These are phyloP conservation scores for Voacanga thouarsii DNA, from an alignment of 257 asterid species.

Conservation along the genomic window DNA sequence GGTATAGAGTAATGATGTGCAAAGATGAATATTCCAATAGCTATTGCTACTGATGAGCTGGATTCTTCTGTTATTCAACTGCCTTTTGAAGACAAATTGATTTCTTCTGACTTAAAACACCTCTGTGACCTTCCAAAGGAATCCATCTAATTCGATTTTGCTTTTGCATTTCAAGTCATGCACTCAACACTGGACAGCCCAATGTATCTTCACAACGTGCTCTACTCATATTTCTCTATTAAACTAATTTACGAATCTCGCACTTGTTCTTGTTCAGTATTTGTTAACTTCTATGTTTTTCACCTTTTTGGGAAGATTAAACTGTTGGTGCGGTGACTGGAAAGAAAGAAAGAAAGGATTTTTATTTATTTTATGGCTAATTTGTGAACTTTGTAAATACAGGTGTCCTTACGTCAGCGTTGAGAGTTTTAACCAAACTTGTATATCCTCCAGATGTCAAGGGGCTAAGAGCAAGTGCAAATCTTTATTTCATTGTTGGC, in stretches of 20 bases:
- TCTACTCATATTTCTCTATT: not conserved
- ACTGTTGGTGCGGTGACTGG: not conserved
- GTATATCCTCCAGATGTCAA: constrained; percentile 72
- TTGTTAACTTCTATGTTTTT: not conserved
- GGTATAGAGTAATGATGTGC: not conserved
- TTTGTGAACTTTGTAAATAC: constrained; percentile 20
- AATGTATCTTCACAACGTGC: not conserved
- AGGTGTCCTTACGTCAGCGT: constrained; percentile 85
- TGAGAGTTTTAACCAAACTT: constrained; percentile 75
- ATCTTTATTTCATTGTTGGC: constrained; percentile 80
- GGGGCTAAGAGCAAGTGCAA: constrained; percentile 87
- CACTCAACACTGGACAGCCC: not conserved
- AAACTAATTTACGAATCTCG: not conserved
- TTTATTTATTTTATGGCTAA: no score
- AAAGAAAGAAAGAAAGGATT: no score
- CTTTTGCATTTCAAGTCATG: not conserved
- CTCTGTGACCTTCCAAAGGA: no score
- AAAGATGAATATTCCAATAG: not conserved
- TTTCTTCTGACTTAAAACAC: not conserved
- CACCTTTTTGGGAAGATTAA: no score
- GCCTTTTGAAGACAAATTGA: not conserved
- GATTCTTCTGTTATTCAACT: not conserved
- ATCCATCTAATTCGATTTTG: no score
- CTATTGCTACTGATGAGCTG: not conserved
- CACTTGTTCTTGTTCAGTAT: not conserved